Percentiles rank a stretch among this genome's conserved stretches.
Conservation (phyloP, 345 rosid genomes). For the Eucalyptus microcorys region DNA sequence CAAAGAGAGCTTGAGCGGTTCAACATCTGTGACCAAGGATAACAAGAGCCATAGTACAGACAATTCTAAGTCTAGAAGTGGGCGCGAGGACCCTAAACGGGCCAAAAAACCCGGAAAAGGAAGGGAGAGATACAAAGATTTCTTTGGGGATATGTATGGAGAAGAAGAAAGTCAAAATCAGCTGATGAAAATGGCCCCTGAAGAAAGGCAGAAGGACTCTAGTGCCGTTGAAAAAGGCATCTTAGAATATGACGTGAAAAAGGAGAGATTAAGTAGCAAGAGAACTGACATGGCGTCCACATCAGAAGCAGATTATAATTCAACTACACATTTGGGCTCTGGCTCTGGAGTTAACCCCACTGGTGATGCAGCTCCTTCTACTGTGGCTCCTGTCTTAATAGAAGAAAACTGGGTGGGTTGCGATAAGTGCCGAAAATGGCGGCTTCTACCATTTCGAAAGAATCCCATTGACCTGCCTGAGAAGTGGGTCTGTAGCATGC, state of each 20-base stretch:
- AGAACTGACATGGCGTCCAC: slow-evolving; percentile 9
- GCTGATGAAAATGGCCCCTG: slow-evolving; percentile 12
- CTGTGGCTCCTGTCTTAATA: slow-evolving; percentile 17
- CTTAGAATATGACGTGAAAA: slow-evolving; percentile 10
- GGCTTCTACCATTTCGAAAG: slow-evolving; percentile 78
- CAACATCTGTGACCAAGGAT: slow-evolving; percentile 26
- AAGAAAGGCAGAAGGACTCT: slow-evolving; percentile 17
- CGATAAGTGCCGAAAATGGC: slow-evolving; percentile 85
- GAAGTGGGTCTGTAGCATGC: slow-evolving; percentile 95
- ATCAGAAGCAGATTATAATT: slow-evolving; percentile 14
- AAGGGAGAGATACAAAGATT: slow-evolving; percentile 56
- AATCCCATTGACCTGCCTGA: slow-evolving; percentile 63
- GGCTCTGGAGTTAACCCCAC: slow-evolving; percentile 12
- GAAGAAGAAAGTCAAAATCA: slow-evolving; percentile 50
- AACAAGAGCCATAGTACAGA: slow-evolving; percentile 29
- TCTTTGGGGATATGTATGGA: slow-evolving; percentile 61
- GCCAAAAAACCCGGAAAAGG: slow-evolving; percentile 30
- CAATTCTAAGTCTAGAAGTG: slow-evolving; percentile 20
- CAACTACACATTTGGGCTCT: slow-evolving; percentile 12
- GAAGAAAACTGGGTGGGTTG: slow-evolving; percentile 84
- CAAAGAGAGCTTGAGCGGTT: slow-evolving; percentile 23
- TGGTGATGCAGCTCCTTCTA: slow-evolving; percentile 28
- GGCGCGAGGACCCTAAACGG: slow-evolving; percentile 22
- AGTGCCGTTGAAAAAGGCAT: slow-evolving; percentile 24
- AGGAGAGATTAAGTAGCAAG: slow-evolving; percentile 28